Evolutionary conservation across 202 grass and related monocot species (phyloP), one percentile per base, ranked within the genome.

Genomic region (Cymbopogon flexuosus): DNA sequence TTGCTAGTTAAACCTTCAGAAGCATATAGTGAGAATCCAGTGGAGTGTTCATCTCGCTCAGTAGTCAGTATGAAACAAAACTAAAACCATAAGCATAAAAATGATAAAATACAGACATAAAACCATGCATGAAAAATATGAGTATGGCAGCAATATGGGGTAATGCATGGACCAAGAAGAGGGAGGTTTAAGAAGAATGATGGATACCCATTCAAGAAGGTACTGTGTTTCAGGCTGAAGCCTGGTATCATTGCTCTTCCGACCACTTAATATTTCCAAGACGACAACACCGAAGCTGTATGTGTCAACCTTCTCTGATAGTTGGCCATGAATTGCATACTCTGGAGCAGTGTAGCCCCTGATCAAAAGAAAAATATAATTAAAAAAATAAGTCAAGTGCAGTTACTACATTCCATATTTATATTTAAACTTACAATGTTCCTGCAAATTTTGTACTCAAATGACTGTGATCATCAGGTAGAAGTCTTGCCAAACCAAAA

Each of bases 261-360:
- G 86, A 68, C 90, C 93, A 73, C 93, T 88, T 83, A 93, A 58
- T 87, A 97, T 89, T 84, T 97, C 90, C n/a, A 93, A 83, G 77
- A 89, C 76, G 52, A 97, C 90, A 33, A 97, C 81, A 47, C 93
- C 90, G 45, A 83, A 97, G 84, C 93, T 89, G 66, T 91, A 97
- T 24, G 93, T 97, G 72, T 93, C 93, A 72, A 87, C 90, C 83
- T 93, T 97, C 69, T 93, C 90, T 52, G 88, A 91, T 42, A 96
- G 78, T 80, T 87, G 88, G 19, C 93, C 93, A 83, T 91, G 90
- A 62, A 97, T 91, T 80, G 93, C 88, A 80, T 94, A 94, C 31
- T 94, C 92, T 43, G 92, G 92, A 79, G 92, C 92, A 64, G 88
- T 97, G 73, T 97, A 97, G 56, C 93, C 90, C 68, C 93, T 93